Base-by-base conservation (phyloP, 345 rosid species). In the Rhodamnia rubescens region DNA sequence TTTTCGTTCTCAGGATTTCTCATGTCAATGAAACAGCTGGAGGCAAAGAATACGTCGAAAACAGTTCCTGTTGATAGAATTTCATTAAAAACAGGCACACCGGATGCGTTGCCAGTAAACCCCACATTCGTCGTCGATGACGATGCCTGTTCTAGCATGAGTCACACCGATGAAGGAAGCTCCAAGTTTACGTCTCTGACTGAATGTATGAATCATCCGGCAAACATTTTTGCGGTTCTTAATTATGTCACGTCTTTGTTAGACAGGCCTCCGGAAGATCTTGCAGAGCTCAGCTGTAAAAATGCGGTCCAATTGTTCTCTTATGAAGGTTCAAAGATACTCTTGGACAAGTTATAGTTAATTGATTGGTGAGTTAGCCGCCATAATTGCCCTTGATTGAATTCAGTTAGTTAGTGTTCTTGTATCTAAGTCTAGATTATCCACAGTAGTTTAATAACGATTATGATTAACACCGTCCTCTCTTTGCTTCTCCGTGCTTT, bases 1-100 rank as follows among this genome's bases (percentile, higher is more conserved):
- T 94, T 97, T 90, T 96, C 99, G 24, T 93, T 97, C 85, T 95
- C 98, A 42, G 99, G 99, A 83, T 95, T 91, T 87, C 91, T 94
- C 26, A 91, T 94, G 98, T 87, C 94, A 59, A 90, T 93, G 98
- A 93, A 92, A 86, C 88, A 83, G 74, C 90, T 90, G 83, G 95
- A 94, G 87, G 98, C 98, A 75, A 95, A 92, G 90, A 90, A 92
- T 85, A 92, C 92, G 91, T 90, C 95, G 85, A 92, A 92, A 84
- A 88, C 88, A 69, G 98, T 97, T 86, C 89, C 97, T 86, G 88
- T 85, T 29, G 97, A 95, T 54, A 94, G 96, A 91, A 94, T 97
- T 84, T 91, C 93, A 86, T 85, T 95, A 86, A 97, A 94, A 91
- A 92, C 99, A 20, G 98, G 94, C 87, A 93, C 98, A 57, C 97